phyloP scores from a whole-genome alignment of 495 filamentous ascomycete genomes.

The Aspergillus biplanus region DNA sequence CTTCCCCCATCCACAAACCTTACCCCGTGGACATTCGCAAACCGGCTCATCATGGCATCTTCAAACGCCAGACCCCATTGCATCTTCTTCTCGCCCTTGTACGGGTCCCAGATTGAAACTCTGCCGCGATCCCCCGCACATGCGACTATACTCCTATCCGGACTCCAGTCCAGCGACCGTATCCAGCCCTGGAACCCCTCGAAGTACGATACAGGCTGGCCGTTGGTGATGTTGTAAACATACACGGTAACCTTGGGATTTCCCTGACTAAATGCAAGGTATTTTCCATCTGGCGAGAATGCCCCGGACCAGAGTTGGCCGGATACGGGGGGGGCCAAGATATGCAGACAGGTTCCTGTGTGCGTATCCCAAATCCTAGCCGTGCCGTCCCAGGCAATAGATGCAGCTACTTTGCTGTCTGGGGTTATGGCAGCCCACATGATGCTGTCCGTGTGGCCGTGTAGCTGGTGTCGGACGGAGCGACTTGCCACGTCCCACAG shows the following conservation, averaged over 20 bases:
- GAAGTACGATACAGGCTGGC: conserved; percentile 4
- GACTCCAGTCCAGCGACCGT: conserved; percentile 14
- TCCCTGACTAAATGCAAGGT: conserved; percentile 25
- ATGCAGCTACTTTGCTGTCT: conserved; percentile 33
- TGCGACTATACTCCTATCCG: conserved; percentile 16
- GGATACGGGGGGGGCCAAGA: conserved; percentile 12
- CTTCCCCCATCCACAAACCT: conserved; percentile 7
- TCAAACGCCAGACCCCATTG: conserved; percentile 16
- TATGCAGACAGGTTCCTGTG: conserved; percentile 27
- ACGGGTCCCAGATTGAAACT: conserved; percentile 14
- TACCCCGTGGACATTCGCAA: neutral
- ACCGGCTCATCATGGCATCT: conserved; percentile 13
- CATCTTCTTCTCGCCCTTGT: conserved; percentile 8
- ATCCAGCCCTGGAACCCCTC: neutral
- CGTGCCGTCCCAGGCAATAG: conserved; percentile 36
- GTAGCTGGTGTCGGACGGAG: conserved; percentile 23
- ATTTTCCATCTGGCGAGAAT: conserved; percentile 28
- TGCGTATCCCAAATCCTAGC: conserved; percentile 32
- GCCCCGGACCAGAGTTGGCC: conserved; percentile 30
- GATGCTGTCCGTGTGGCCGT: conserved; percentile 37
- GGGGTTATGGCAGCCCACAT: conserved; percentile 35
- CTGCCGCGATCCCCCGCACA: neutral
- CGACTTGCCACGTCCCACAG: conserved; percentile 21
- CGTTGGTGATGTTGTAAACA: conserved; percentile 23
- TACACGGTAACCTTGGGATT: conserved; percentile 15